Evolutionary conservation across 73 alveolate species (phyloP), one percentile per base, ranked within the genome.

Genomic region (Blepharisma stoltei): DNA sequence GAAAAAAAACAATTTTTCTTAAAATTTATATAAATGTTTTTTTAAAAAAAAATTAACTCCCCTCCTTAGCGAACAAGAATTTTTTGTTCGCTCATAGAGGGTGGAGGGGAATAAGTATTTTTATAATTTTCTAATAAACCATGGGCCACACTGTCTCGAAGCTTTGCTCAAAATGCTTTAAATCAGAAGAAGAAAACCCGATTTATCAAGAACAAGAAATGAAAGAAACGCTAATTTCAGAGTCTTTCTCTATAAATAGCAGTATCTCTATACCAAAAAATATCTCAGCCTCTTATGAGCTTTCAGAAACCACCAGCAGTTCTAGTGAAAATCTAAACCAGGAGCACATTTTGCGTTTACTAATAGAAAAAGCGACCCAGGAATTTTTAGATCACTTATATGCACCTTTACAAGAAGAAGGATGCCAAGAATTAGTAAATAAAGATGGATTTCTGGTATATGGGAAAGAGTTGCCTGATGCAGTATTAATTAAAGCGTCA

Each of bases 141-240:
- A 60, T 60, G 73, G 73, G 73, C 2, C 46, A 14, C 45, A n/a
- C 14, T 14, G n/a, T 18, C 46, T 60, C 73, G 5, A 25, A 60
- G 23, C 5, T 60, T 38, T 60, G 73, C 45, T 1, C 45, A 8
- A n/a, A 25, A 60, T 60, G 73, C 4, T 60, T 60, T 38, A 25
- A 60, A 60, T 1, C 73, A 14, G 73, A 60, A 9, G 73, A 60
- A 60, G 73, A 60, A n/a, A 18, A 14, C 4, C 41, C 41, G 3
- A 32, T 32, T 32, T 32, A 32, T 3, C 41, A 32, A 32, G 41
- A 32, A 32, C 41, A 32, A 32, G 41, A 32, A 32, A 32, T 32
- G 41, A 32, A 3, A 32, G 41, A 32, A 32, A 32, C 41, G 41
- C 41, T 32, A 32, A 32, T 32, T 32, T 32, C 41, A 32, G 65